Evolutionary conservation across 2,329 filamentous ascomycete genomes (phyloP).

Genomic region (Trichoderma citrinoviride): DNA sequence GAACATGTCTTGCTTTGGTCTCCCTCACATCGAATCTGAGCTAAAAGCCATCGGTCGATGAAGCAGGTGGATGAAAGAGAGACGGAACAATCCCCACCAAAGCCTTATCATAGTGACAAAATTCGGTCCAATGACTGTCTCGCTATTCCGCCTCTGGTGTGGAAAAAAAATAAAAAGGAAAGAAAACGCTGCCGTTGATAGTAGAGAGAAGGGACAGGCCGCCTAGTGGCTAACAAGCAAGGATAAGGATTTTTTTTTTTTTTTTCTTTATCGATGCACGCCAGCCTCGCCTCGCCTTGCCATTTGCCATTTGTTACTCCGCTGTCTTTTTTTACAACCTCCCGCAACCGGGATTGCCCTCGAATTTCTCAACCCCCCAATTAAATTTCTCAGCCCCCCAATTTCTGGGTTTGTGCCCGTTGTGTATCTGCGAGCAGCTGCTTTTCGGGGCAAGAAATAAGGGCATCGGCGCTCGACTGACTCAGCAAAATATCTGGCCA

Average conservation of each 20-base stretch:
- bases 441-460: conserved; percentile 43
- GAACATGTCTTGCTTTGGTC: too few species aligned
- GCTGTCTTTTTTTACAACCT: too few species aligned
- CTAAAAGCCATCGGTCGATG: neutral
- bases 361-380: conserved; percentile 6
- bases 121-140: conserved; percentile 8
- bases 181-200: neutral
- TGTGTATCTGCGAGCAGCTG: conserved; percentile 41
- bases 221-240: conserved; percentile 12
- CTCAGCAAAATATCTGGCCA: conserved; percentile 44
- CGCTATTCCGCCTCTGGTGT: conserved; percentile 5
- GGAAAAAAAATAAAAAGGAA: conserved; percentile 8
- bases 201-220: neutral
- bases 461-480: conserved; percentile 38
- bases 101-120: conserved; percentile 14
- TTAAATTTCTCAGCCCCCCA: conserved; percentile 21
- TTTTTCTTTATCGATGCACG: conserved; percentile 16
- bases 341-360: neutral
- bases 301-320: conserved; percentile 22
- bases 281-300: conserved; percentile 13
- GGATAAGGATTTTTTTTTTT: conserved; percentile 20
- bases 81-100: conserved; percentile 8
- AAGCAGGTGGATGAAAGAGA: neutral
- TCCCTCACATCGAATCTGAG: neutral
- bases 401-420: conserved; percentile 29